Percentiles rank a stretch among this genome's conserved stretches.
phyloP scores from a whole-genome alignment of 345 rosid species.

The Dimocarpus longan region DNA sequence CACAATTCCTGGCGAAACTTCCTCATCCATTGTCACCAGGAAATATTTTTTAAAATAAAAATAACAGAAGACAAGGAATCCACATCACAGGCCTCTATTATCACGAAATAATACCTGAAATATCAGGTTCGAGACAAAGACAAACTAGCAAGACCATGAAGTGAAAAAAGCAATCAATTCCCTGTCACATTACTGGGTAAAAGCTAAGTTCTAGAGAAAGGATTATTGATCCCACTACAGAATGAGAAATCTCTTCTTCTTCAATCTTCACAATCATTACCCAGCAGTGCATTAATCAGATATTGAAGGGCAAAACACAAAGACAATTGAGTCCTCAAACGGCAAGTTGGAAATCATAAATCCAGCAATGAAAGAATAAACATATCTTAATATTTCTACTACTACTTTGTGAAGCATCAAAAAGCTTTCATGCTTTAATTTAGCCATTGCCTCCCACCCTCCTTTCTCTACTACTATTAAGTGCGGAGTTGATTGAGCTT shows the following conservation, averaged over 20 bases:
- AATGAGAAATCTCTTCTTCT: no score
- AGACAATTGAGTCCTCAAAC: background rate
- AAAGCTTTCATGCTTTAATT: background rate
- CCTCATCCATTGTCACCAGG: background rate
- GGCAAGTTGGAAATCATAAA: background rate
- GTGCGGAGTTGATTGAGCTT: background rate
- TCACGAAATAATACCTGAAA: background rate
- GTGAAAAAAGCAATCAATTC: background rate
- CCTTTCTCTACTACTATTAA: background rate
- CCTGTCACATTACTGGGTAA: no score
- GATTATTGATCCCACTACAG: background rate
- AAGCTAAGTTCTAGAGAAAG: no score
- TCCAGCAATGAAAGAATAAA: background rate
- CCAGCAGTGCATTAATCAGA: background rate
- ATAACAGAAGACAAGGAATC: background rate
- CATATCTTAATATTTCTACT: background rate
- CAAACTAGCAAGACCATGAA: background rate
- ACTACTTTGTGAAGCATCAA: background rate
- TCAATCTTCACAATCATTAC: no score
- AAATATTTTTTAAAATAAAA: background rate
- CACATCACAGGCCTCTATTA: background rate
- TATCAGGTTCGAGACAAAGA: background rate
- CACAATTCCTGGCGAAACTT: background rate
- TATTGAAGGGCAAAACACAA: background rate
- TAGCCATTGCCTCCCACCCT: background rate